These are phyloP conservation scores for Solanum hybrid DNA, from an alignment of 305 asterid genomes.

Conservation along the genomic window DNA sequence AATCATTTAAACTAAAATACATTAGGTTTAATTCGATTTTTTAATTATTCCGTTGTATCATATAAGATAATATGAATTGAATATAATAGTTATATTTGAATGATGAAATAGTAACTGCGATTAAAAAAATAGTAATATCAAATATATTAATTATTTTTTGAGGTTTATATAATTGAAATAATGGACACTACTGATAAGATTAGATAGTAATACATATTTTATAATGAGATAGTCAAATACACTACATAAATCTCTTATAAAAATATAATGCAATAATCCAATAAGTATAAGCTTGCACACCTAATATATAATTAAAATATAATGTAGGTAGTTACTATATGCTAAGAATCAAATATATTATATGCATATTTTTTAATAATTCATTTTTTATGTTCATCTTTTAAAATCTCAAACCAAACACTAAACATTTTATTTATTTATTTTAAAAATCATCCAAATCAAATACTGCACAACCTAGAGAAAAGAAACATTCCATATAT, in stretches of 20 bases:
- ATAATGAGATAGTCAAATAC: background rate
- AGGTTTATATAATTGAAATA: background rate
- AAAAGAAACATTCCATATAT: background rate
- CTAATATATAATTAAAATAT: background rate
- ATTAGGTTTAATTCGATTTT: background rate
- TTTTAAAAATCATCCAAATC: background rate
- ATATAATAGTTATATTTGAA: background rate
- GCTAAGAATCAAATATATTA: background rate
- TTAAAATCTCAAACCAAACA: background rate
- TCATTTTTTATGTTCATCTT: background rate
- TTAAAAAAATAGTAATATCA: background rate
- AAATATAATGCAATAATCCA: background rate
- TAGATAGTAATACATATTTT: background rate
- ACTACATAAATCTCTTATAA: background rate
- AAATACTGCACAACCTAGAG: background rate
- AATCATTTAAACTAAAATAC: background rate
- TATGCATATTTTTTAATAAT: background rate
- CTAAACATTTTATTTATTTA: background rate
- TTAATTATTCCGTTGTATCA: background rate
- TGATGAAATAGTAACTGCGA: background rate
- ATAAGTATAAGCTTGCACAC: background rate
- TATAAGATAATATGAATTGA: background rate
- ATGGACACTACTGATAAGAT: background rate
- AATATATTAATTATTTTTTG: background rate
- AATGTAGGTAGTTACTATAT: background rate